Evolutionary conservation across 2,329 filamentous ascomycete species (phyloP).

Genomic region (Exophiala sp.): DNA sequence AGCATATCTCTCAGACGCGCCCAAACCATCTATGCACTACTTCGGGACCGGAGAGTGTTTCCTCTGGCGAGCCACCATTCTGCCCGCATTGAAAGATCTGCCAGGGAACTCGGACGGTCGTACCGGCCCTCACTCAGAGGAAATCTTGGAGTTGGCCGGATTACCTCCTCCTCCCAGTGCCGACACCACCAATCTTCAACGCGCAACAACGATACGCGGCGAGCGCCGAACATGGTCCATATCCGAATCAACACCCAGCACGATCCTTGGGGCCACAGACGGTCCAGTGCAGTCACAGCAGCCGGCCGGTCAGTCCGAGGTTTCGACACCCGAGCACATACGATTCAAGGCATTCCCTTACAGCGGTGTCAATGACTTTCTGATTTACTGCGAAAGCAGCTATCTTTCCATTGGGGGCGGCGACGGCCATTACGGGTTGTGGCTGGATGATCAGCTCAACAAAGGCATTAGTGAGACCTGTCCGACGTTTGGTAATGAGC

Average conservation of each 20-base stretch:
- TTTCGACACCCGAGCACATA: constrained; percentile 64
- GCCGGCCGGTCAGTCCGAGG: constrained; percentile 34
- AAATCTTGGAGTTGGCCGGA: constrained; percentile 46
- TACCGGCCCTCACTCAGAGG: constrained; percentile 27
- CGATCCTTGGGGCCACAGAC: constrained; percentile 15
- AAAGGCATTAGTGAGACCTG: constrained; percentile 76
- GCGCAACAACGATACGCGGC: constrained; percentile 54
- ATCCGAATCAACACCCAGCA: constrained; percentile 28
- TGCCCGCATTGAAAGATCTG: constrained; percentile 47
- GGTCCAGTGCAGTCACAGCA: constrained; percentile 24
- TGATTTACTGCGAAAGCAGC: constrained; percentile 82
- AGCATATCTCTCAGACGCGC: constrained; percentile 85
- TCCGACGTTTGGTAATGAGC: constrained; percentile 91
- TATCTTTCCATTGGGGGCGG: constrained; percentile 83
- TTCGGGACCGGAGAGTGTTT: constrained; percentile 97
- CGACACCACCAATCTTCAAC: constrained; percentile 56
- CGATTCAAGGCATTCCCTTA: constrained; percentile 97
- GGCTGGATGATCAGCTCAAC: constrained; percentile 82
- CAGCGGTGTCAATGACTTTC: constrained; percentile 91
- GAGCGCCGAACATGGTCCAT: constrained; percentile 36
- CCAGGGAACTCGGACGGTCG: constrained; percentile 8
- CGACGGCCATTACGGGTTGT: constrained; percentile 87
- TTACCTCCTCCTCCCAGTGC: constrained; percentile 65
- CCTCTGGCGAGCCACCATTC: constrained; percentile 69
- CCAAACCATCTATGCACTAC: constrained; percentile 74